These are phyloP conservation scores for Linum lewisii DNA, from an alignment of 345 rosid species.

Conservation along the genomic window DNA sequence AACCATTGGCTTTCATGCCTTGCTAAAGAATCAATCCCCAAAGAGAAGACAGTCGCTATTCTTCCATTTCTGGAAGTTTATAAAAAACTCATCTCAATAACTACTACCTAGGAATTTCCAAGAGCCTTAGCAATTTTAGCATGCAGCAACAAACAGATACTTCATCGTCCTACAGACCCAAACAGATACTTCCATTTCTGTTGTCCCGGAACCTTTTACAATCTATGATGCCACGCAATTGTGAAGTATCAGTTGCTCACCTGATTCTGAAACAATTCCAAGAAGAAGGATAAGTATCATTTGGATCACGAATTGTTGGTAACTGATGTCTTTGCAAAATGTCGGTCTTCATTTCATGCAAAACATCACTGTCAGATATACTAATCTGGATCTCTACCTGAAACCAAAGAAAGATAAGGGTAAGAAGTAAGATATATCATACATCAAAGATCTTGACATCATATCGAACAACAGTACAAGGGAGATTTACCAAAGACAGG, in stretches of 20 bases:
- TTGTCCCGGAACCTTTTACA: no score
- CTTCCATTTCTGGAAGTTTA: conserved; percentile 63
- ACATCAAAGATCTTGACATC: no score
- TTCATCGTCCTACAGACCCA: conserved; percentile 38
- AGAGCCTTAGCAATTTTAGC: no score
- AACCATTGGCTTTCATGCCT: no score
- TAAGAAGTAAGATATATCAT: not conserved
- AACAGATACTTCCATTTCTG: no score
- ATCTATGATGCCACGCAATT: no score
- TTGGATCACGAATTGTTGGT: conserved; percentile 29
- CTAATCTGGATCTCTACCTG: conserved; percentile 53
- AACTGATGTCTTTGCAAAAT: conserved; percentile 39
- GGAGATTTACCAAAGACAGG: no score
- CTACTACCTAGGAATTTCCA: no score
- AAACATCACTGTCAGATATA: conserved; percentile 37
- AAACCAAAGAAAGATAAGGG: not conserved
- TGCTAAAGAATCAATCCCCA: conserved; percentile 36
- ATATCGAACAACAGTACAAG: not conserved
- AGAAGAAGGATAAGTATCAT: conserved; percentile 30
- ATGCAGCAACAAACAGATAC: conserved; percentile 30
- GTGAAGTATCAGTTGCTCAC: conserved; percentile 34
- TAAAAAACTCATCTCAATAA: no score
- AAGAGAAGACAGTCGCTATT: no score
- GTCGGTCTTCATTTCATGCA: conserved; percentile 41
- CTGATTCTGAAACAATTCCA: conserved; percentile 47